Conservation (phyloP, 371 early-diverging fungal species). For the Mortierella sp. region DNA sequence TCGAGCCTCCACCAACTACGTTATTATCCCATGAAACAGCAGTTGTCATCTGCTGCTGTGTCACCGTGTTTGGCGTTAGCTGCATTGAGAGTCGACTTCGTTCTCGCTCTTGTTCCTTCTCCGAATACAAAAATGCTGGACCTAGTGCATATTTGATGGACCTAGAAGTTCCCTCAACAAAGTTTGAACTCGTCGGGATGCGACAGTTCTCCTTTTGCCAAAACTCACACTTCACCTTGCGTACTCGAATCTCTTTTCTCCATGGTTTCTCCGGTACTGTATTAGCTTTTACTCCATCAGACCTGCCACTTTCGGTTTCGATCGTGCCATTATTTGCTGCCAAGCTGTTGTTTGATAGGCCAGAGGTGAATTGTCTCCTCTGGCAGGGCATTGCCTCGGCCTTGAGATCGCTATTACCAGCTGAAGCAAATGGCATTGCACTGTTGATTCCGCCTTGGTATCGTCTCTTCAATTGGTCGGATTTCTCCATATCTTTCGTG, state of each 20-base stretch:
- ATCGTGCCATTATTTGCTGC: not conserved
- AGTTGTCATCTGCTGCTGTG: not conserved
- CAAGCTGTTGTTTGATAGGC: not conserved
- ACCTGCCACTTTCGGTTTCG: not conserved
- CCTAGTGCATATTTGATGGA: constrained; percentile 38
- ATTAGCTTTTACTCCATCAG: not conserved
- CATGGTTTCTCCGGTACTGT: not conserved
- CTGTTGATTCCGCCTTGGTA: not conserved
- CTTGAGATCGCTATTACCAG: not conserved
- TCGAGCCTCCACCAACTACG: not conserved
- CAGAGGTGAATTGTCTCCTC: constrained; percentile 3
- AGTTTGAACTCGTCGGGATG: constrained; percentile 13
- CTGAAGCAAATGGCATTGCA: constrained; percentile 13
- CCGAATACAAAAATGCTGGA: constrained; percentile 34
- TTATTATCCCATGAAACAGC: constrained; percentile 19
- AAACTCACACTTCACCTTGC: constrained; percentile 52
- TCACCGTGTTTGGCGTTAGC: not conserved
- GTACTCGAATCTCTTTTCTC: constrained; percentile 45
- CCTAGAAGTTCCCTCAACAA: not conserved
- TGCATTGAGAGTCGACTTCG: constrained; percentile 23
- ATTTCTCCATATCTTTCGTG: constrained; percentile 23
- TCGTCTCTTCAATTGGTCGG: constrained; percentile 13
- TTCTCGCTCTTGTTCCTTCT: constrained; percentile 36
- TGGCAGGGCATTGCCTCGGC: not conserved
- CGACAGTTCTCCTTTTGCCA: constrained; percentile 56